phyloP scores from a whole-genome alignment of 1,284 basidiomycete genomes.

The Trichosporon faecale region DNA sequence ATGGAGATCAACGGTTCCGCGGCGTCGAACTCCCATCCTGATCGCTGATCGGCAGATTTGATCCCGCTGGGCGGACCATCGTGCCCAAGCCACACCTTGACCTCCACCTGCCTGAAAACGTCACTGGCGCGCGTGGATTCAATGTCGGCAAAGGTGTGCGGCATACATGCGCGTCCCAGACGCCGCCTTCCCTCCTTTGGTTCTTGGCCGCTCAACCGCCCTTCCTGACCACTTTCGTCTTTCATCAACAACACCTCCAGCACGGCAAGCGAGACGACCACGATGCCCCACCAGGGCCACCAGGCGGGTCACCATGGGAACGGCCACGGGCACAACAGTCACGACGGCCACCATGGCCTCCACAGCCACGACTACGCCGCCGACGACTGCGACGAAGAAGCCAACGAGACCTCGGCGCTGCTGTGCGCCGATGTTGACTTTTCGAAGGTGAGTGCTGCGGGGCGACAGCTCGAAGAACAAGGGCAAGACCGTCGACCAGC shows the following conservation, averaged over 20 bases:
- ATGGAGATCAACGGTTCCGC: background rate
- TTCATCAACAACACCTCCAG: background rate
- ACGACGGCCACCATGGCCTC: background rate
- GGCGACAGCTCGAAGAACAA: too few species aligned
- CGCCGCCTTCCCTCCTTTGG: background rate
- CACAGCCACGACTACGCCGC: background rate
- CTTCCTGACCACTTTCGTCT: background rate
- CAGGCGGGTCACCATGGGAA: too few species aligned
- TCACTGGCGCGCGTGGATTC: background rate
- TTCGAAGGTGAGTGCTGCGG: background rate
- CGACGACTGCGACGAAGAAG: background rate
- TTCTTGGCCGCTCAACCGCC: background rate
- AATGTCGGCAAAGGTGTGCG: background rate
- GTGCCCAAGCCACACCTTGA: background rate
- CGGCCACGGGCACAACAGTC: background rate
- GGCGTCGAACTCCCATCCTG: background rate
- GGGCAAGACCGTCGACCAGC: too few species aligned
- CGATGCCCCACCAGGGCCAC: too few species aligned
- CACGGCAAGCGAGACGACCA: too few species aligned
- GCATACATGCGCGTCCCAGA: background rate
- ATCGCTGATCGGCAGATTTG: background rate
- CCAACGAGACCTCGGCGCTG: conserved; percentile 36
- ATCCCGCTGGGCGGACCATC: background rate
- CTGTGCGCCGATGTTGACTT: conserved; percentile 26
- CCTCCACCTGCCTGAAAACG: background rate